A percentile compares a stretch with the other conserved stretches of the same genome.
Conservation (phyloP, 2,329 filamentous ascomycete genomes). For the Colletotrichum spinosum region DNA sequence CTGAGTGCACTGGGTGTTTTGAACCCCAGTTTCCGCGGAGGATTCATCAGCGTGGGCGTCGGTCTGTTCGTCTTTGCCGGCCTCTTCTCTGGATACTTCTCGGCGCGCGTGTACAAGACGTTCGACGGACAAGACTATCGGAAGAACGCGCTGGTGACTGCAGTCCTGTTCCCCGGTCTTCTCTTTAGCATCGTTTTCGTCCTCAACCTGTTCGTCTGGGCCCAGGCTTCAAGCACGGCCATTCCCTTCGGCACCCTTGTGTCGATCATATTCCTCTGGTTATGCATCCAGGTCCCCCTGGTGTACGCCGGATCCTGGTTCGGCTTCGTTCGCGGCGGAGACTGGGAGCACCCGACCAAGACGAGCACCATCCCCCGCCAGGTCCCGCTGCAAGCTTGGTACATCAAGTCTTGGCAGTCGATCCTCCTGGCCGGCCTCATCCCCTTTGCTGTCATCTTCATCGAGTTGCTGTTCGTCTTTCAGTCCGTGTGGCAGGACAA, state of each 20-base stretch:
- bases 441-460: conserved; percentile 89
- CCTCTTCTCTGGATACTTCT: conserved; percentile 89
- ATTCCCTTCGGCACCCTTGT: conserved; percentile 85
- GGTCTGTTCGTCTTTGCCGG: conserved; percentile 88
- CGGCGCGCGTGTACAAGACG: conserved; percentile 83
- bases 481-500: conserved; percentile 92
- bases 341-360: conserved; percentile 87
- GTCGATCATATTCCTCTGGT: conserved; percentile 80
- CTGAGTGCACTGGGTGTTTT: conserved; percentile 81
- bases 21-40: conserved; percentile 90
- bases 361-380: conserved; percentile 78
- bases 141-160: conserved; percentile 82
- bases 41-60: conserved; percentile 86
- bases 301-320: conserved; percentile 85
- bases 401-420: conserved; percentile 71
- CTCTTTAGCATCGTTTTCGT: conserved; percentile 81
- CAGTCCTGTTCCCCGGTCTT: conserved; percentile 81
- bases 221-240: conserved; percentile 87
- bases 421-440: conserved; percentile 80
- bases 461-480: conserved; percentile 88
- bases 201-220: conserved; percentile 90
- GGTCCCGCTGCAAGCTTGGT: conserved; percentile 82
- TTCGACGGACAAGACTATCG: conserved; percentile 81
- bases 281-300: conserved; percentile 86
- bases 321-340: conserved; percentile 73